Conservation (phyloP, 2,329 filamentous ascomycete species). For the Tolypocladium nubicola region DNA sequence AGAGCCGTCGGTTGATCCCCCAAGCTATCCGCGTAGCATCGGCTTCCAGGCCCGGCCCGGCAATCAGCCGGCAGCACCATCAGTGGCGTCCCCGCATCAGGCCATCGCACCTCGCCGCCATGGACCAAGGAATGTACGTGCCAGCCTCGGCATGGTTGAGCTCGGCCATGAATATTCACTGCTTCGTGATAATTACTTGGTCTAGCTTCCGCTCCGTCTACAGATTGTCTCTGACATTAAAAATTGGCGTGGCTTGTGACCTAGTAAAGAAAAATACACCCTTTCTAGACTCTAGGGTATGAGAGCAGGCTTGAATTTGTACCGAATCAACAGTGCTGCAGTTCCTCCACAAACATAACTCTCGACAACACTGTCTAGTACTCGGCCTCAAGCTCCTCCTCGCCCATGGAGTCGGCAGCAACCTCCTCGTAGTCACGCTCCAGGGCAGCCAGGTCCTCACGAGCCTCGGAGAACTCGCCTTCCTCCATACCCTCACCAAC, state of each 20-base stretch:
- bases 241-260: conserved; percentile 23
- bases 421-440: conserved; percentile 99
- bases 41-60: conserved; percentile 11
- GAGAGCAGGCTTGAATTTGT: conserved; percentile 16
- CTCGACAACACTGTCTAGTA: conserved; percentile 49
- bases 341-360: conserved; percentile 5
- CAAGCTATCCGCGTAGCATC: conserved; percentile 17
- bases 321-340: conserved; percentile 7
- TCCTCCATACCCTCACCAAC: conserved; percentile 99
- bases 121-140: neutral
- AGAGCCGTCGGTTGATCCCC: neutral
- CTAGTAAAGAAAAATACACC: conserved; percentile 28
- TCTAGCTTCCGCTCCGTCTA: conserved; percentile 11
- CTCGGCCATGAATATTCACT: neutral
- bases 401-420: conserved; percentile 84
- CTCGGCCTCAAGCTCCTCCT: conserved; percentile 80
- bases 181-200: neutral
- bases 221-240: conserved; percentile 24
- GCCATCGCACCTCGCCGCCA: neutral
- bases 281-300: conserved; percentile 14
- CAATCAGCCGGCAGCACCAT: conserved; percentile 4
- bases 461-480: conserved; percentile 98
- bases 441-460: conserved; percentile 94
- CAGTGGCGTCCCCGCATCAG: neutral
- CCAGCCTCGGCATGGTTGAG: neutral